phyloP scores from a whole-genome alignment of 257 asterid species.

The Scutellaria barbata region DNA sequence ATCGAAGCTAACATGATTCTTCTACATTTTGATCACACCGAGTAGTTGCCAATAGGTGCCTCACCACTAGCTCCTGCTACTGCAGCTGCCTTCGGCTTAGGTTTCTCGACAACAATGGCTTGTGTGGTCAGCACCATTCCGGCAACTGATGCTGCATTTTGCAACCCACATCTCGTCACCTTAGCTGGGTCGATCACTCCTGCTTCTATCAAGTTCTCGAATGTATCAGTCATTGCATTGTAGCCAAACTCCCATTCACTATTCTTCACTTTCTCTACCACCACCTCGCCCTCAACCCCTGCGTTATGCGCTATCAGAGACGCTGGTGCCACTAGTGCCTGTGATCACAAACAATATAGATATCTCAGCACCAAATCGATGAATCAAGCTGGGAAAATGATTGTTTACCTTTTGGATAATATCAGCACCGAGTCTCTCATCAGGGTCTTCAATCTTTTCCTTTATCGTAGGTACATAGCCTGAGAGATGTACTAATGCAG shows the following conservation, averaged over 20 bases:
- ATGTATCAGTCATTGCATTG: constrained; percentile 84
- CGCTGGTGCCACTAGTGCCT: constrained; percentile 90
- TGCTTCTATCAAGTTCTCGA: constrained; percentile 78
- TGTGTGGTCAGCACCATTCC: constrained; percentile 99
- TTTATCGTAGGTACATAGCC: constrained; percentile 76
- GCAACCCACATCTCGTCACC: constrained; percentile 90
- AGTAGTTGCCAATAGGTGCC: constrained; percentile 45
- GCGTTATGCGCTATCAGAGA: constrained; percentile 89
- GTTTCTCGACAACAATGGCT: constrained; percentile 91
- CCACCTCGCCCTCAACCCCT: constrained; percentile 96
- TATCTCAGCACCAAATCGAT: not conserved
- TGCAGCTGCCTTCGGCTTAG: constrained; percentile 61
- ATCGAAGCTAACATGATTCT: not conserved
- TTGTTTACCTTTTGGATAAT: constrained; percentile 79
- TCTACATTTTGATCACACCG: constrained; percentile 36
- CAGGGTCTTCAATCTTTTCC: constrained; percentile 80
- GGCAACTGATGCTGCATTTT: constrained; percentile 91
- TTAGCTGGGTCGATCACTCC: constrained; percentile 97
- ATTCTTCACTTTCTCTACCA: constrained; percentile 75
- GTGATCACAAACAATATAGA: not conserved
- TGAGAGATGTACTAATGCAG: constrained; percentile 90
- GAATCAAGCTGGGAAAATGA: not conserved
- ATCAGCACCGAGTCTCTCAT: constrained; percentile 92
- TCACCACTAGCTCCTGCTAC: constrained; percentile 49
- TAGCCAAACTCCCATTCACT: constrained; percentile 93